Base-by-base conservation (phyloP, 306 rosid genomes). In the Begonia loranthoides region DNA sequence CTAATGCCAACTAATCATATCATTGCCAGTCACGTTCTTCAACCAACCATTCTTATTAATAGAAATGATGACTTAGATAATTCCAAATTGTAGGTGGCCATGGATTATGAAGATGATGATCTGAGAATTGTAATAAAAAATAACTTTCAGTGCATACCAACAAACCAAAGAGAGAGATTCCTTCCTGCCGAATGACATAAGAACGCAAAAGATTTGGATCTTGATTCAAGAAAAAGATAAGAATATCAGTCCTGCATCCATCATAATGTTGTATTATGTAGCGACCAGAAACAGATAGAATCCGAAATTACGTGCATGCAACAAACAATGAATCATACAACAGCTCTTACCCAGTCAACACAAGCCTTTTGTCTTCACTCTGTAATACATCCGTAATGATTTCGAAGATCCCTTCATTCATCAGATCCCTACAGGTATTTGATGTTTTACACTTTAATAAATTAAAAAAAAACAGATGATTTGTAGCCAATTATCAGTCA, bases 231-330 rank as follows among this genome's bases (percentile, higher is more conserved):
- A 89, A 89, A 75, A 89, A 93, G 74, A 79, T 78, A 63, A 89
- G 94, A 80, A 89, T 82, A 70, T 89, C 97, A 82, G 97, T 85
- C 76, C 97, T 89, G 97, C 94, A 89, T 72, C 9, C 82, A 77
- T 80, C 66, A 74, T 66, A 82, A 71, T 66, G 62, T 67, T 49
- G 49, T 66, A 33, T 59, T 80, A 51, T 73, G 87, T 56, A 70
- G 36, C 36, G 52, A 62, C 49, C 12, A n/a, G 19, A n/a, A 19
- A 56, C 41, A 48, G 10, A 44, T 6, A 10, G 24, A 12, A 41
- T 11, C 36, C 13, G n/a, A 13, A n/a, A 14, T 21, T 43, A 45
- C 36, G 5, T 3, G 36, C 36, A 28, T 4, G 36, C 6, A 28
- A 28, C 36, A 28, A 28, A 28, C 36, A 28, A 28, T 8, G 4